These are phyloP conservation scores for Pestalotiopsis sp. DNA, from an alignment of 2,329 filamentous ascomycete genomes.

Conservation along the genomic window DNA sequence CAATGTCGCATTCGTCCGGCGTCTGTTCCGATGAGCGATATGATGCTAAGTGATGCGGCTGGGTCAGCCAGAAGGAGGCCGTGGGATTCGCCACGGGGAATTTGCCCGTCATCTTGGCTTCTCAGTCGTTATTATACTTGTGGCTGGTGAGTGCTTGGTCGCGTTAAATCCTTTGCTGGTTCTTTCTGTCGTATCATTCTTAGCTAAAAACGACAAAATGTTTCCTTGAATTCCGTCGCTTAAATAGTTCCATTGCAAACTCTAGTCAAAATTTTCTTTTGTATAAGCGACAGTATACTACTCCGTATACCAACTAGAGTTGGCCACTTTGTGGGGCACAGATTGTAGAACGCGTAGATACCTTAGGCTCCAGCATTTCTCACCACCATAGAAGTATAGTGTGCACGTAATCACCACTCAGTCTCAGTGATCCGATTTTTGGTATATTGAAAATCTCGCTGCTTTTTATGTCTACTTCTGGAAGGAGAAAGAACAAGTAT, in stretches of 20 bases:
- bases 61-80: conserved; percentile 5
- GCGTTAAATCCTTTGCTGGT: not conserved
- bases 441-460: not conserved
- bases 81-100: conserved; percentile 6
- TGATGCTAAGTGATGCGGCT: not conserved
- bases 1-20: conserved; percentile 6
- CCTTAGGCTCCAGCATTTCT: conserved; percentile 8
- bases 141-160: not conserved
- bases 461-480: not conserved
- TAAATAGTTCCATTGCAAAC: not conserved
- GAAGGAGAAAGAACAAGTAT: not conserved
- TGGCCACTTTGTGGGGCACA: conserved; percentile 1
- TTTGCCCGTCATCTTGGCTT: conserved; percentile 1
- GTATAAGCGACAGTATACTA: not conserved
- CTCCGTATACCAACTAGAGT: not conserved
- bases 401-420: not conserved
- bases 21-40: conserved; percentile 1
- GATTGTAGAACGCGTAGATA: conserved; percentile 1
- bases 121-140: not conserved
- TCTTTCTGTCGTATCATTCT: too few species aligned
- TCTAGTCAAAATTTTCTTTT: not conserved
- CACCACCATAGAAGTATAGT: not conserved
- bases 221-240: not conserved
- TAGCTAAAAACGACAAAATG: too few species aligned
- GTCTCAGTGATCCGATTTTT: not conserved